Base-by-base conservation (phyloP, 1,284 basidiomycete species). In the Vanrija pseudolonga region DNA sequence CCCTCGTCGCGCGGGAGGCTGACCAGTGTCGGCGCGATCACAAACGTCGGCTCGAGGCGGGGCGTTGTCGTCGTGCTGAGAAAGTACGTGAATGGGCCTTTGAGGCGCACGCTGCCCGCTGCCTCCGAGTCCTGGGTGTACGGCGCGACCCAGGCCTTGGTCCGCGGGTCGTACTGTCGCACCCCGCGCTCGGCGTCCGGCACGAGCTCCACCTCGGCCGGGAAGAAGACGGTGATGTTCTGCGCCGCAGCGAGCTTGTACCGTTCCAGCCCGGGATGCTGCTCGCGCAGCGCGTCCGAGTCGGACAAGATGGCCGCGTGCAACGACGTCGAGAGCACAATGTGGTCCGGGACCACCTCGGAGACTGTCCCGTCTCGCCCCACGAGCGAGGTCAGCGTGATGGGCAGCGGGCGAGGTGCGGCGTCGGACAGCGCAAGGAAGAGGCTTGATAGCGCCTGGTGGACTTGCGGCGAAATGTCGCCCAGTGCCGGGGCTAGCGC, bases 31-130 rank as follows among this genome's bases (percentile, higher is more conserved):
- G 90, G 89, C 0, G 85, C 79, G 45, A 92, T 87, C 51, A 85
- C 79, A 68, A 96, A 95, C 2, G 78, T 71, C 1, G 88, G 84
- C 72, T 97, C 93, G 53, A 97, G 79, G 15, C 93, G 81, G 71
- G 90, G 86, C 26, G 89, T 87, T 54, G 90, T 88, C 49, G 89
- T 80, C 0, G 87, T 87, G 6, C 86, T 85, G 19, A 95, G 73
- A 68, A 92, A 89, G 73, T 98, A 98, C 18, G 82, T 78, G 67
- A 95, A 96, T 1, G 90, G 90, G 0, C 91, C 93, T 0, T 80
- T 64, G 1, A 80, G 42, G 7, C n/a, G n/a, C n/a, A 40, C 15
- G 1, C 3, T 19, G 20, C 36, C 46, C 11, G 20, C 42, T 11
- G 28, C 26, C 24, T 23, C 40, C 3, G 17, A 6, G 18, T 24